Base-by-base conservation (phyloP, 1,139 yeast species). In the Trichomonascaceae sp. region DNA sequence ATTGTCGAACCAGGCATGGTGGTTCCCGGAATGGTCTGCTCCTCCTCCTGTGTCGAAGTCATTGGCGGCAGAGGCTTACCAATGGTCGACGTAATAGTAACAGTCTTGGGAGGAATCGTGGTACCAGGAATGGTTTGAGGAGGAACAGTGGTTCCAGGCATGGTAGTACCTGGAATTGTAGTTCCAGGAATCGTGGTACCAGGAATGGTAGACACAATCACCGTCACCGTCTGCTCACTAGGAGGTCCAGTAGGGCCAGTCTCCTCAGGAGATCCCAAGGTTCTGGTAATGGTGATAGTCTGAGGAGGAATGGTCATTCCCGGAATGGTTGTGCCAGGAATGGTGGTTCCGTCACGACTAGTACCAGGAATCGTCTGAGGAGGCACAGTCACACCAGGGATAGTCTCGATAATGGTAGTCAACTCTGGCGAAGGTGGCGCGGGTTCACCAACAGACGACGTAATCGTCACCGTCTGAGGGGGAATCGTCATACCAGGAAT, bases 341-440 rank as follows among this genome's bases (percentile, higher is more conserved):
- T 33, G 5, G 41, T 34, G 11, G 38, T 32, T 6, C 40, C 40
- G 28, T 36, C 26, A 16, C 34, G 35, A 13, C 37, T 34, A 5
- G 40, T 36, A 23, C 39, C 39, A n/a, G 44, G 38, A 17, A 41
- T 33, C 4, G 43, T 33, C 20, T 38, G 31, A 16, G 39, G 43
- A 4, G 40, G 41, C 13, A 42, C 32, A 16, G 43, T 42, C 3
- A 42, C 32, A 4, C 42, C 41, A 4, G 42, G 35, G n/a, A 44
- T 36, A 4, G 30, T 25, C n/a, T n/a, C n/a, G n/a, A n/a, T n/a
- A n/a, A n/a, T n/a, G n/a, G n/a, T n/a, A n/a, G n/a, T n/a, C n/a
- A n/a, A n/a, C n/a, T n/a, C n/a, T n/a, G 23, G 6, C 6, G 11
- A 20, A 20, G 23, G 23, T 8, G 23, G 11, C 23, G 11, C 23